Evolutionary conservation across 2,329 filamentous ascomycete genomes (phyloP), one percentile per base, ranked within the genome.

Genomic region (Escovopsis sp.): DNA sequence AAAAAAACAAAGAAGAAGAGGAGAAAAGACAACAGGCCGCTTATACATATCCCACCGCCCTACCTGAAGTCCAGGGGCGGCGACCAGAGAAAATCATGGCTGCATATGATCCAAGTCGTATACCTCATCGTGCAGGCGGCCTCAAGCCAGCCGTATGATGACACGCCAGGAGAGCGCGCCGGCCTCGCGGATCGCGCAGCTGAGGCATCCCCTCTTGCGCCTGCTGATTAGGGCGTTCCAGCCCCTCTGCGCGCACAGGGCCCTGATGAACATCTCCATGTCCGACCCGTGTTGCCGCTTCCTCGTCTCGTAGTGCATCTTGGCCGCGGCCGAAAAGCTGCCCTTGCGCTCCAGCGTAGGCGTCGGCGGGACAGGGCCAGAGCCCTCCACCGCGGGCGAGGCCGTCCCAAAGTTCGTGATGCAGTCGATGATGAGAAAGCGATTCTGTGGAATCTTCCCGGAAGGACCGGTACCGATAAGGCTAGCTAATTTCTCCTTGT

Each of bases 111-210:
- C 21, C 8, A 11, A 3, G 11, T 8, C 8, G 21, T 11, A 23
- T 8, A 4, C 11, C n/a, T 8, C 8, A 8, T 23, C 21, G 17
- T 5, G 12, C 30, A 15, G 8, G 31, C 21, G 25, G 5, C 13
- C 13, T 43, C 48, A 72, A 35, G 71, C 68, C 17, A 76, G 66
- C 35, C 72, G 59, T 19, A 76, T 67, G n/a, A 84, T 66, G 18
- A 84, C 68, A 44, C 69, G 71, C 62, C 82, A 76, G 2, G 72
- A 76, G 39, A 85, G 51, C 3, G 76, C 80, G 5, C 74, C 73
- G 0, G 79, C 80, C 58, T 88, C 80, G 14, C 82, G 67, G 30
- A 88, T 71, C 28, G 78, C 79, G 54, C 82, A 88, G 4, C 71
- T 70, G 26, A 87, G 54, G 49, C 82, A 88, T 0, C 77, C 79